Percentiles rank a stretch among this genome's conserved stretches.
These are phyloP conservation scores for Thielaviopsis populi DNA, from an alignment of 2,329 filamentous ascomycete genomes.

Conservation along the genomic window DNA sequence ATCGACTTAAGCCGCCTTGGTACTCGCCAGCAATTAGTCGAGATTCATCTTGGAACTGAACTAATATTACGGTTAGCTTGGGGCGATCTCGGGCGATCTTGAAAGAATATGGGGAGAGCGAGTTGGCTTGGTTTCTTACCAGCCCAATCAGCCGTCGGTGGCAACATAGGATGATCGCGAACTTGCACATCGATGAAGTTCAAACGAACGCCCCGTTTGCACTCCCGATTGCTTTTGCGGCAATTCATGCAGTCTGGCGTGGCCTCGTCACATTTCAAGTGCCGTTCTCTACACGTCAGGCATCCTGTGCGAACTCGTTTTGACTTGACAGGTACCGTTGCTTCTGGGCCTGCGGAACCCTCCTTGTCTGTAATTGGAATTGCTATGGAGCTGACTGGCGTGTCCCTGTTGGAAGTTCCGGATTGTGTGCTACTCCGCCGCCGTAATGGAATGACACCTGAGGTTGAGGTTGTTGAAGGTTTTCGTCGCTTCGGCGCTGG, in stretches of 20 bases:
- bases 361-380: neutral
- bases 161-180: slow-evolving; percentile 49
- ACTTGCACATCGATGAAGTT: slow-evolving; percentile 84
- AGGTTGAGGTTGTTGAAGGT: slow-evolving; percentile 5
- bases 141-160: slow-evolving; percentile 49
- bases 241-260: slow-evolving; percentile 57
- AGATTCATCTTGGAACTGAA: slow-evolving; percentile 79
- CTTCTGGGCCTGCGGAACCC: slow-evolving; percentile 2
- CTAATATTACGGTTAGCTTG: slow-evolving; percentile 23
- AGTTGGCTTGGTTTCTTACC: slow-evolving; percentile 26
- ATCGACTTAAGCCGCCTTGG: slow-evolving; percentile 58
- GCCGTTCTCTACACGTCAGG: slow-evolving; percentile 73
- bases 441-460: slow-evolving; percentile 3
- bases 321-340: slow-evolving; percentile 38
- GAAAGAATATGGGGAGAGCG: slow-evolving; percentile 9
- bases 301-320: slow-evolving; percentile 82
- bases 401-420: slow-evolving; percentile 5
- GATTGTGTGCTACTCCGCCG: slow-evolving; percentile 15
- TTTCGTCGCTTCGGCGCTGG: slow-evolving; percentile 15
- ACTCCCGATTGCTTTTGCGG: slow-evolving; percentile 69
- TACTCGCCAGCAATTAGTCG: slow-evolving; percentile 84
- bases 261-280: slow-evolving; percentile 81
- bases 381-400: neutral
- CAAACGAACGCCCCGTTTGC: slow-evolving; percentile 70
- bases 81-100: neutral